Evolutionary conservation across 2,329 filamentous ascomycete genomes (phyloP), one percentile per base, ranked within the genome.

Genomic region (Colletotrichum graminicola): DNA sequence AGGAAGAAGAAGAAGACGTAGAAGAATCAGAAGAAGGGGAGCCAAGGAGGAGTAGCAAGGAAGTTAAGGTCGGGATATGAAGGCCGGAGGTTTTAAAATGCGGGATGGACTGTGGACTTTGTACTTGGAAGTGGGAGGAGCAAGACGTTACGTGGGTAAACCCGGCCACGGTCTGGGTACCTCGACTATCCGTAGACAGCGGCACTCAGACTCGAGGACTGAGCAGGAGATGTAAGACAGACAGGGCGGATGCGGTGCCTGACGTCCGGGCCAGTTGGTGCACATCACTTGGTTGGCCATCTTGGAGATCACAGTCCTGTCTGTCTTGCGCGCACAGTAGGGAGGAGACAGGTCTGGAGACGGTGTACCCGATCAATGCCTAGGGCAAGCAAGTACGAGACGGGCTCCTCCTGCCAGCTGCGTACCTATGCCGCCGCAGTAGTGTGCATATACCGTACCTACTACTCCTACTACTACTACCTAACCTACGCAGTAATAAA

Each of bases 21-120:
- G 43, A 45, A 47, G 45, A 23, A 47, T n/a, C n/a, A 47, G 45
- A 47, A 47, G 52, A 59, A 67, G 45, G 63, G 47, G 52, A 32
- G 52, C 14, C 26, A 32, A 41, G 59, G 62, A 64, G 59, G 57
- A 62, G 49, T n/a, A 29, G 41, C 59, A 64, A 69, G 59, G 12
- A 34, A 56, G 39, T 5, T 21, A 32, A 32, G 36, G 61, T 32
- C 61, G 49, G 61, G 36, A 63, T 39, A 45, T n/a, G 61, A 63
- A 56, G 18, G 18, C 29, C 36, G 32, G 67, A 55, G 45, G 65
- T 14, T 71, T 71, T 55, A 47, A 61, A 49, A 69, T 63, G 65
- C 65, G 69, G 69, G 69, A 71, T 72, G 59, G 62, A 60, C 49
- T 39, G 63, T 60, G 39, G 69, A 64, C 54, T 72, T 72, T 72